A percentile compares a stretch with the other conserved stretches of the same genome.
Conservation (phyloP, 768 basidiomycete genomes). For the Tylopilus balloui region DNA sequence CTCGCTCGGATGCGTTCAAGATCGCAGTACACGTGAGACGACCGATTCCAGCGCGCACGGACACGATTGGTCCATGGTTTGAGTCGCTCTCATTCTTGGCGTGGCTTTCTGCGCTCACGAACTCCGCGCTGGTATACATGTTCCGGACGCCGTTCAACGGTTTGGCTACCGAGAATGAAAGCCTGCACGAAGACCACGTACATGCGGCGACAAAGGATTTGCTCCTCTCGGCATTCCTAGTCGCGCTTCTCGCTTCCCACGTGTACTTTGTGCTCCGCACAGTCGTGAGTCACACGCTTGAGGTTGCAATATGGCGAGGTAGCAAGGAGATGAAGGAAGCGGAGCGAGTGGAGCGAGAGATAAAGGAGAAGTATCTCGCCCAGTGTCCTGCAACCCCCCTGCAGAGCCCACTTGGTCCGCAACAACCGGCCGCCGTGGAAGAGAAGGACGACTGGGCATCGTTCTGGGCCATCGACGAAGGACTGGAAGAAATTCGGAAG, state of each 20-base stretch:
- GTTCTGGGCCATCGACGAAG: constrained; percentile 75
- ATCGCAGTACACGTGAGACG: constrained; percentile 80
- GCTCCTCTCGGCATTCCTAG: constrained; percentile 58
- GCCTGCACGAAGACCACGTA: constrained; percentile 14
- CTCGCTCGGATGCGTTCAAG: constrained; percentile 94
- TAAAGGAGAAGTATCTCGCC: constrained; percentile 42
- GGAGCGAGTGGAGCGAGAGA: constrained; percentile 50
- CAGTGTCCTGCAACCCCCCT: constrained; percentile 13
- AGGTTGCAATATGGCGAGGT: constrained; percentile 73
- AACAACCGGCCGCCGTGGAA: background rate
- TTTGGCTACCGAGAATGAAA: background rate
- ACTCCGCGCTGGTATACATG: constrained; percentile 86
- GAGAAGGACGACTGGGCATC: constrained; percentile 29
- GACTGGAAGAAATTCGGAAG: constrained; percentile 65
- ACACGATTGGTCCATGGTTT: constrained; percentile 94
- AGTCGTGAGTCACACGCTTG: constrained; percentile 62
- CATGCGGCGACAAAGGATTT: constrained; percentile 43
- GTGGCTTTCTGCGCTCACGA: constrained; percentile 86
- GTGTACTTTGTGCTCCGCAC: constrained; percentile 68
- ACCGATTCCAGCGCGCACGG: constrained; percentile 82
- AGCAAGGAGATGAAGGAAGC: constrained; percentile 60
- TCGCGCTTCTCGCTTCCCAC: constrained; percentile 84
- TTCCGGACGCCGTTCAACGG: constrained; percentile 53
- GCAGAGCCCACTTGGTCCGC: background rate
- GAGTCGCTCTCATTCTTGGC: constrained; percentile 82